Conservation (phyloP, 1,284 basidiomycete genomes). For the Thecaphora thlaspeos region DNA sequence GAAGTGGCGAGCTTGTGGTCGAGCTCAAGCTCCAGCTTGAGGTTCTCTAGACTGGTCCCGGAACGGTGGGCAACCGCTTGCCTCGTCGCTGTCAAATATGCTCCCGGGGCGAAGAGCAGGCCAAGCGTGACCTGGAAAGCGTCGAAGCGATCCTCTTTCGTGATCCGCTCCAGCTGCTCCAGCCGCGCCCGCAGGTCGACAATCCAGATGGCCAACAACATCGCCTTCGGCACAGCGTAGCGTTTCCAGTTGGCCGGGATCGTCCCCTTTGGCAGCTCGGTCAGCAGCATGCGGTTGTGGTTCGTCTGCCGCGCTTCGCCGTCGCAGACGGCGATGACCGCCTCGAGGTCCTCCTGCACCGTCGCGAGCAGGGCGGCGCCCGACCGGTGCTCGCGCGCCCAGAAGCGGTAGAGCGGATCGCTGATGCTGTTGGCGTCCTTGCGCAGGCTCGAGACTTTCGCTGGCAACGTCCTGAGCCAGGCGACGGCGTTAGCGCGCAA, state of each 20-base stretch:
- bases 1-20: conserved; percentile 49
- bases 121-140: conserved; percentile 45
- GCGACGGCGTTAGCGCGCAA: conserved; percentile 38
- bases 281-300: conserved; percentile 43
- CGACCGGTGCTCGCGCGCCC: conserved; percentile 51
- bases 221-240: conserved; percentile 37
- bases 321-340: conserved; percentile 41
- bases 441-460: conserved; percentile 13
- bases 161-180: conserved; percentile 33
- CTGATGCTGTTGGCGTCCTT: conserved; percentile 33
- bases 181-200: conserved; percentile 42
- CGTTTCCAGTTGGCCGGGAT: conserved; percentile 46
- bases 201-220: conserved; percentile 48
- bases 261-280: conserved; percentile 41
- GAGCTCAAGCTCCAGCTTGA: conserved; percentile 35
- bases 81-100: conserved; percentile 55
- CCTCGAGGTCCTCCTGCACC: conserved; percentile 41
- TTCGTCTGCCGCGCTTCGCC: conserved; percentile 48
- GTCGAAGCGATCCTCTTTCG: conserved; percentile 33
- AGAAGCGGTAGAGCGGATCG: conserved; percentile 52
- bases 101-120: conserved; percentile 46
- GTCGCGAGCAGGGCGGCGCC: conserved; percentile 32
- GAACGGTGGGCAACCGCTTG: conserved; percentile 48
- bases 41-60: conserved; percentile 44
- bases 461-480: conserved; percentile 50